Conservation (phyloP, 2,329 filamentous ascomycete species). For the Trichoderma atrobrunneum region DNA sequence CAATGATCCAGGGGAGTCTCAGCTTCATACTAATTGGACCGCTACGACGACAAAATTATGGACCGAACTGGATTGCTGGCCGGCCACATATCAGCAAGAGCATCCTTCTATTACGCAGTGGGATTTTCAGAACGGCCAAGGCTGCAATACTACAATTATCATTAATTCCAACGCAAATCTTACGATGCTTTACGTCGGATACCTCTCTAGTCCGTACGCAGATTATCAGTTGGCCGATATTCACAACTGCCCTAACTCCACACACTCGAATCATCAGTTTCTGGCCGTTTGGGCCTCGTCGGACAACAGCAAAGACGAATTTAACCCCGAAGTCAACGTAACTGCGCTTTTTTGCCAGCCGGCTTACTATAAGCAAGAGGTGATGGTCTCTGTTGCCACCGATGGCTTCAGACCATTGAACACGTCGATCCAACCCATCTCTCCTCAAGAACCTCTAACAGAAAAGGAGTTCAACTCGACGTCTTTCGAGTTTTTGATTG, state of each 20-base stretch:
- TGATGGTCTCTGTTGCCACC: neutral
- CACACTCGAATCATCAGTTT: too few relatives aligned
- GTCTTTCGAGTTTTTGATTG: slow-evolving; percentile 35
- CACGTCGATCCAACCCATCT: slow-evolving; percentile 11
- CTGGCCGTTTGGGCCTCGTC: too few relatives aligned
- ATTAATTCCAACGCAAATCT: too few relatives aligned
- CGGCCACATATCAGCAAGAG: slow-evolving; percentile 24
- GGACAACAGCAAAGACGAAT: too few relatives aligned
- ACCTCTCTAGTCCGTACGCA: neutral
- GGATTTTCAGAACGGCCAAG: slow-evolving; percentile 29
- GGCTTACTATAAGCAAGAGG: slow-evolving; percentile 9
- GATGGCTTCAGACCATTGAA: neutral
- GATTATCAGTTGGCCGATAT: neutral
- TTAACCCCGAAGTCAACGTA: slow-evolving; percentile 25
- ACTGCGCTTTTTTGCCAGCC: slow-evolving; percentile 23
- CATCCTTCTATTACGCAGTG: too few relatives aligned
- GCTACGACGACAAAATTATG: slow-evolving; percentile 31
- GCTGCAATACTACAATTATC: slow-evolving; percentile 31
- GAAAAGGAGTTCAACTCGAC: slow-evolving; percentile 34
- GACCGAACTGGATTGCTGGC: slow-evolving; percentile 40
- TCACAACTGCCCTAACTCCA: too few relatives aligned
- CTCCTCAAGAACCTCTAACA: slow-evolving; percentile 18
- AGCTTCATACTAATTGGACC: slow-evolving; percentile 27
- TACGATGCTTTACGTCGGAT: too few relatives aligned
- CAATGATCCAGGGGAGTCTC: neutral